Percentiles rank a stretch among this genome's conserved stretches.
Evolutionary conservation across 805 yeast genomes (phyloP).

Genomic region (Zygosaccharomyces gambellarensis): DNA sequence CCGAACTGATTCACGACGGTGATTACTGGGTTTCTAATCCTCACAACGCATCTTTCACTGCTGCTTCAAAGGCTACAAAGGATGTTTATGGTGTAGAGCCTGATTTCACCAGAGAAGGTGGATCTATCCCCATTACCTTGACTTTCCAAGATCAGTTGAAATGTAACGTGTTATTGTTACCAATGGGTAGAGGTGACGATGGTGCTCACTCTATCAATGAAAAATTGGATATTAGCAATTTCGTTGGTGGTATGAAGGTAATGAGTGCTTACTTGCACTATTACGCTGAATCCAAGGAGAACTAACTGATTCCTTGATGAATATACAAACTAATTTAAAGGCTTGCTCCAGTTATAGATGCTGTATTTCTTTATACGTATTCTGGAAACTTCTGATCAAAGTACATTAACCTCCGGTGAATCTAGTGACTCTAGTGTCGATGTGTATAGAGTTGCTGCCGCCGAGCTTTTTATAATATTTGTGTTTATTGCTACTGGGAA

Average conservation of each 20-base stretch:
- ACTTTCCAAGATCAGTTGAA: conserved; percentile 85
- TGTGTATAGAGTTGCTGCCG: not conserved
- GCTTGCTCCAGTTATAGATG: not conserved
- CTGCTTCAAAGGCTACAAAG: conserved; percentile 91
- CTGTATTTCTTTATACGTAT: not conserved
- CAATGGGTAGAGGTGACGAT: conserved; percentile 98
- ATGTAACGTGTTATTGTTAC: conserved; percentile 81
- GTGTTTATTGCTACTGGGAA: not conserved
- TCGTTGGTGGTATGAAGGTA: conserved; percentile 89
- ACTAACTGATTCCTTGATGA: conserved; percentile 14
- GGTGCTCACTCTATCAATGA: conserved; percentile 99
- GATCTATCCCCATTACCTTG: conserved; percentile 94
- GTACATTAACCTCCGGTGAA: not conserved
- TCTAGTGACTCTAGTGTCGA: not conserved
- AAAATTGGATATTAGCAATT: conserved; percentile 83
- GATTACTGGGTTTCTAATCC: conserved; percentile 96
- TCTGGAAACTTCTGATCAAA: not conserved
- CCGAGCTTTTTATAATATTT: not conserved
- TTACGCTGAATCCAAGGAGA: conserved; percentile 46
- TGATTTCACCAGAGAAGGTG: conserved; percentile 98
- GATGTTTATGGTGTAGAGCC: conserved; percentile 94
- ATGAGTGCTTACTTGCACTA: conserved; percentile 91
- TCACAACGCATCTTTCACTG: conserved; percentile 83
- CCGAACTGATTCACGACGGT: conserved; percentile 88
- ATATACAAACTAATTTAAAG: not conserved